These are phyloP conservation scores for Phlyctochytrium arcticum DNA, from an alignment of 192 early-diverging fungal genomes.

Conservation along the genomic window DNA sequence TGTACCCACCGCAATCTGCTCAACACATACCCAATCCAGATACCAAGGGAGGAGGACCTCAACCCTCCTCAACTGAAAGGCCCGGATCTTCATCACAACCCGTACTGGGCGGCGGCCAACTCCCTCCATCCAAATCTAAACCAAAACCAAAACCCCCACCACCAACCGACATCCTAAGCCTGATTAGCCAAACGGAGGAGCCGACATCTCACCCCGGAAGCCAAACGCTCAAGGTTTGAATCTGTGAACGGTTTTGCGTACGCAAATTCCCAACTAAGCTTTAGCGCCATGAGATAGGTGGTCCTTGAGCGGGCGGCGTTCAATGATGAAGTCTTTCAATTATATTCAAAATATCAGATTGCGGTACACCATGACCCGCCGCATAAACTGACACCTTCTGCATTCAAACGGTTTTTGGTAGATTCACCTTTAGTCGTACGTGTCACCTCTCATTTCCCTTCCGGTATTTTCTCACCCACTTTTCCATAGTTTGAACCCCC, in stretches of 20 bases:
- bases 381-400: slow-evolving; percentile 39
- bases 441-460: not conserved
- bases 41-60: not conserved
- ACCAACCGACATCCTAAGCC: not conserved
- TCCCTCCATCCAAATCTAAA: too few species aligned
- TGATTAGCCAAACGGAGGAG: slow-evolving; percentile 12
- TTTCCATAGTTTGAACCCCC: slow-evolving; percentile 1
- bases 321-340: slow-evolving; percentile 65
- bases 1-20: too few species aligned
- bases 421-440: slow-evolving; percentile 56
- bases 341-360: slow-evolving; percentile 81
- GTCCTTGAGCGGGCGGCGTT: slow-evolving; percentile 62
- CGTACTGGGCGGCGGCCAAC: too few species aligned
- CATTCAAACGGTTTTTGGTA: slow-evolving; percentile 70
- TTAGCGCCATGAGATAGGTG: slow-evolving; percentile 32
- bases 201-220: not conserved
- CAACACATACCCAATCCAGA: not conserved
- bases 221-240: slow-evolving; percentile 35
- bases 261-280: not conserved
- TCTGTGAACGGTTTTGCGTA: not conserved
- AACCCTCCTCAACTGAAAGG: too few species aligned
- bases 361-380: slow-evolving; percentile 73
- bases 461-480: not conserved
- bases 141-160: not conserved
- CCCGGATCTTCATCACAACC: too few species aligned